Evolutionary conservation across 2,329 filamentous ascomycete genomes (phyloP), one percentile per base, ranked within the genome.

Genomic region (Diaporthe sp.): DNA sequence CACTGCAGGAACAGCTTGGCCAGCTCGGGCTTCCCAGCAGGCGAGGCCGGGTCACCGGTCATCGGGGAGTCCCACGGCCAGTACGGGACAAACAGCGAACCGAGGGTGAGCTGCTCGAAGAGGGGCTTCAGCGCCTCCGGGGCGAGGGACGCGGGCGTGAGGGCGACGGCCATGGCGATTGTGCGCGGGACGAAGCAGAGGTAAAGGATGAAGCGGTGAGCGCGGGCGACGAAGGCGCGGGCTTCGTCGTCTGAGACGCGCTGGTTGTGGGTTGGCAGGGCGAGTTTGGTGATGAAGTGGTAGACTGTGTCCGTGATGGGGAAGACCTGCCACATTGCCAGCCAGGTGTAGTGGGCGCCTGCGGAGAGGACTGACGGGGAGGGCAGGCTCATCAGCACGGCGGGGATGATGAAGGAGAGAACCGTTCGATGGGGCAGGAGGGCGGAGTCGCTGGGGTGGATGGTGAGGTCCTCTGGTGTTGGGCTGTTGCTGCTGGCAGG

Each of bases 321-420:
- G 80, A 88, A 89, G 5, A 83, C 80, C 76, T 89, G 87, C 86
- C 88, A 89, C 59, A 86, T 76, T 1, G 86, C 85, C 35, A 88
- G 86, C 72, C 85, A 83, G 30, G 81, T 81, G 77, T 89, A 87
- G 75, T 87, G 88, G 17, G 81, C 80, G n/a, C 82, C 79, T 22
- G 83, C 78, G 2, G 82, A 81, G 19, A 87, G 76, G 1, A 82
- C 30, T 0, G 77, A 78, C 0, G 86, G 86, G 2, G 83, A 80
- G 1, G 86, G 85, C 6, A 88, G 78, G 15, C 81, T 78, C 81
- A 88, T 84, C 5, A 85, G 75, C 30, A 84, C 72, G 0, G 84
- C 82, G 0, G 87, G 88, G 2, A 87, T 59, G 51, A 86, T 77
- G 76, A 84, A 89, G 10, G 85, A 84, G 2, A 87, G 50, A 0